phyloP scores from a whole-genome alignment of 2,329 filamentous ascomycete species.

The Diaporthe sp. region DNA sequence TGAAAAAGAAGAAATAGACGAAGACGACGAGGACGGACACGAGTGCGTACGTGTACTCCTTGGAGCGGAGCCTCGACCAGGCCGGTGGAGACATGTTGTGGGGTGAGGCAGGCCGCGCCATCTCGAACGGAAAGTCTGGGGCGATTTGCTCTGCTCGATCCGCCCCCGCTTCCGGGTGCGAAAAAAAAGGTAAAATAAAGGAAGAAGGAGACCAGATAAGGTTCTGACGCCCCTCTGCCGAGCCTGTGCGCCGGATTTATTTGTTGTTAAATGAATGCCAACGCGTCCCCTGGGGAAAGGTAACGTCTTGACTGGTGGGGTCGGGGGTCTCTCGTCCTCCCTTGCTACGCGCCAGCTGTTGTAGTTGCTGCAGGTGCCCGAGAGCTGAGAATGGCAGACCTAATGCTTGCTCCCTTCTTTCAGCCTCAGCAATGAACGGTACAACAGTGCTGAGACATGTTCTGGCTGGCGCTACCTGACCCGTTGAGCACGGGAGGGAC shows the following conservation, averaged over 20 bases:
- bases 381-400: background rate
- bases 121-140: slow-evolving; percentile 16
- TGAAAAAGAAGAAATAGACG: slow-evolving; percentile 21
- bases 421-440: background rate
- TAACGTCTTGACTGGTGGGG: slow-evolving; percentile 12
- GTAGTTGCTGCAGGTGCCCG: background rate
- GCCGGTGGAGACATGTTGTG: slow-evolving; percentile 22
- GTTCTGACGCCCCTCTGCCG: slow-evolving; percentile 12
- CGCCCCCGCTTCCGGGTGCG: background rate
- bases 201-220: background rate
- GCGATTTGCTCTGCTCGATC: slow-evolving; percentile 1
- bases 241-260: background rate
- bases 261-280: slow-evolving; percentile 5
- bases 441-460: slow-evolving; percentile 23
- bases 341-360: slow-evolving; percentile 9
- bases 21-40: slow-evolving; percentile 31
- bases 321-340: background rate
- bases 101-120: slow-evolving; percentile 33
- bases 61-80: slow-evolving; percentile 34
- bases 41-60: slow-evolving; percentile 35
- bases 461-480: background rate
- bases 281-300: slow-evolving; percentile 17
- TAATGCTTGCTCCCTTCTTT: slow-evolving; percentile 18
- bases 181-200: background rate
- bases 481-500: background rate